A percentile compares a stretch with the other conserved stretches of the same genome.
phyloP scores from a whole-genome alignment of 345 rosid genomes.

The Garcia nutans region DNA sequence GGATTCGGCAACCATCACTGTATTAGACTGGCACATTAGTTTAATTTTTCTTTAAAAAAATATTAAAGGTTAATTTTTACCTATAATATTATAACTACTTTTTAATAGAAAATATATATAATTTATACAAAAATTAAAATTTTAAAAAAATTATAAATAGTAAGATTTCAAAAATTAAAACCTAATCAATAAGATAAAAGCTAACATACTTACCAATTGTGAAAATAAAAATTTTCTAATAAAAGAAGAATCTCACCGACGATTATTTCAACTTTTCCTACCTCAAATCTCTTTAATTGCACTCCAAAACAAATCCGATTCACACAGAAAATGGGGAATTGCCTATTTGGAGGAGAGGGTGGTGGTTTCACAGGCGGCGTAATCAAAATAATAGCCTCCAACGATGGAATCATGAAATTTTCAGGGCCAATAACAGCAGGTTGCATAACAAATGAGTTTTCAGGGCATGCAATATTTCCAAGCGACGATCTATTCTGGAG shows the following conservation, averaged over 20 bases:
- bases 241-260: conserved; percentile 48
- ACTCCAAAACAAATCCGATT: conserved; percentile 2
- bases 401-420: conserved; percentile 66
- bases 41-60: too few species aligned
- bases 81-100: too few species aligned
- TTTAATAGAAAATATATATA: too few species aligned
- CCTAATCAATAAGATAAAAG: too few species aligned
- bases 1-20: too few species aligned
- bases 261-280: conserved; percentile 16
- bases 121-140: too few species aligned
- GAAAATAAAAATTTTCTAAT: conserved; percentile 11
- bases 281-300: conserved; percentile 5
- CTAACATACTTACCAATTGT: neutral
- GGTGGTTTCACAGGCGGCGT: conserved; percentile 27
- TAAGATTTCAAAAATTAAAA: too few species aligned
- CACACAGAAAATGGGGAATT: conserved; percentile 54
- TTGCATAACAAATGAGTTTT: conserved; percentile 49
- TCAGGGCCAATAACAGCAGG: conserved; percentile 55
- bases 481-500: conserved; percentile 49
- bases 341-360: conserved; percentile 53
- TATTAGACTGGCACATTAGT: too few species aligned
- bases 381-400: conserved; percentile 51
- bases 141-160: too few species aligned
- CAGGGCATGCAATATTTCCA: conserved; percentile 59
- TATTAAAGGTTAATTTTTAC: too few species aligned